A percentile compares a stretch with the other conserved stretches of the same genome.
Evolutionary conservation across 306 rosid genomes (phyloP).

Genomic region (Pterocarpus santalinus): DNA sequence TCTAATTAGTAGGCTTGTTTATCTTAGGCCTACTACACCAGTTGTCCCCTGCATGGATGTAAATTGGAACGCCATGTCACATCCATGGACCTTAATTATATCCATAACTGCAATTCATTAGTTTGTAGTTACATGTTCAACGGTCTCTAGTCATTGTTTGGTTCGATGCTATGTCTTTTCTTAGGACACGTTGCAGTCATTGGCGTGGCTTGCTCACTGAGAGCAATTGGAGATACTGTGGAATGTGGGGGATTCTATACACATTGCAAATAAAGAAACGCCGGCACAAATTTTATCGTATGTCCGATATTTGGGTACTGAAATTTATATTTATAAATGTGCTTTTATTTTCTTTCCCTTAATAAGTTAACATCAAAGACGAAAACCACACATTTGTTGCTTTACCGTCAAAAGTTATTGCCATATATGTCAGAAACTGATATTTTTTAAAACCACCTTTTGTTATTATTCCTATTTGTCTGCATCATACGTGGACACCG

Average conservation of each 20-base stretch:
- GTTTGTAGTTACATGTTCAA: slow-evolving; percentile 29
- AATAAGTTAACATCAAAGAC: slow-evolving; percentile 16
- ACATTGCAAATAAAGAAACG: not conserved
- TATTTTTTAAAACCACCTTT: not conserved
- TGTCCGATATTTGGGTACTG: not conserved
- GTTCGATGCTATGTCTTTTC: not conserved
- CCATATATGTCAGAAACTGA: slow-evolving; percentile 7
- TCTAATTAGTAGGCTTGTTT: not conserved
- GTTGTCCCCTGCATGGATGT: slow-evolving; percentile 24
- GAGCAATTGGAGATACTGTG: not conserved
- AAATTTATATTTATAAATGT: not conserved
- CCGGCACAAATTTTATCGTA: not conserved
- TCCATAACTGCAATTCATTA: not conserved
- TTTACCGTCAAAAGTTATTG: slow-evolving; percentile 8
- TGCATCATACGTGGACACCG: slow-evolving; percentile 5
- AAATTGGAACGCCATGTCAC: slow-evolving; percentile 17
- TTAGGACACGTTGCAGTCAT: not conserved
- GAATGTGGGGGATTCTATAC: not conserved
- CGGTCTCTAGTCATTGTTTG: slow-evolving; percentile 2
- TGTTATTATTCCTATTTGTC: slow-evolving; percentile 29
- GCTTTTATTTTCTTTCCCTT: not conserved
- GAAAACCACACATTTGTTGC: slow-evolving; percentile 2
- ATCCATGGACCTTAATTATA: not conserved
- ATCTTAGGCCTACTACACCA: not conserved
- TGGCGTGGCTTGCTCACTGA: slow-evolving; percentile 3